A percentile compares a stretch with the other conserved stretches of the same genome.
Conservation (phyloP, 2,329 filamentous ascomycete genomes). For the Claviceps humidiphila region DNA sequence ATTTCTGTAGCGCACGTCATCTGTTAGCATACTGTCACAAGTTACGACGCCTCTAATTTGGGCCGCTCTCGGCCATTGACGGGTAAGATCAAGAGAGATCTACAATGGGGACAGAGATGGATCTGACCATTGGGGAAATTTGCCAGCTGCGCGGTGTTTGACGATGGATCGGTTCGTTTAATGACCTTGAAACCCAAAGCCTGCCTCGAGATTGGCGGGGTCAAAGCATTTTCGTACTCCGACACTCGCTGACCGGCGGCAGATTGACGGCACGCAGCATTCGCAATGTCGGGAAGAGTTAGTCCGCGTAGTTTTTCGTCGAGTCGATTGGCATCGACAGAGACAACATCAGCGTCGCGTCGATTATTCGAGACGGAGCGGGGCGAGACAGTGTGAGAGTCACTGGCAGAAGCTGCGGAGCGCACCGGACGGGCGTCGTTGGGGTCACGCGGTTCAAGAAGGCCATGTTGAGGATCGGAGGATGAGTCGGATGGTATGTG, state of each 20-base stretch:
- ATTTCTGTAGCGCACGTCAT: slow-evolving; percentile 49
- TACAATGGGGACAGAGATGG: slow-evolving; percentile 1
- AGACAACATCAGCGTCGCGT: slow-evolving; percentile 14
- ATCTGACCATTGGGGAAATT: slow-evolving; percentile 70
- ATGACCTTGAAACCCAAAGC: slow-evolving; percentile 42
- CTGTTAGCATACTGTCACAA: background rate
- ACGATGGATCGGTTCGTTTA: slow-evolving; percentile 29
- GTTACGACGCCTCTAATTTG: no score
- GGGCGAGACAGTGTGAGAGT: slow-evolving; percentile 23
- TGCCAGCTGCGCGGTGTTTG: slow-evolving; percentile 29
- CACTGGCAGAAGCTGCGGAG: slow-evolving; percentile 11
- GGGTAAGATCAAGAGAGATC: no score
- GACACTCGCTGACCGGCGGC: slow-evolving; percentile 39
- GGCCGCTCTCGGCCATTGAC: no score
- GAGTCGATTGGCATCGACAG: slow-evolving; percentile 29
- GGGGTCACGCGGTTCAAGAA: slow-evolving; percentile 29
- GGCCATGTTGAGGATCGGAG: slow-evolving; percentile 43
- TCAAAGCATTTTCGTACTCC: slow-evolving; percentile 48
- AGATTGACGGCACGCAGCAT: slow-evolving; percentile 15
- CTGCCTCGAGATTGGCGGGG: slow-evolving; percentile 31
- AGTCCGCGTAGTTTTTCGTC: slow-evolving; percentile 39
- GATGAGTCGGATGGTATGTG: slow-evolving; percentile 20
- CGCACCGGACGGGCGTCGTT: slow-evolving; percentile 22
- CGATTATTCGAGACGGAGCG: slow-evolving; percentile 18
- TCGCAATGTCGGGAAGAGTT: slow-evolving; percentile 25